Evolutionary conservation across 768 basidiomycete genomes (phyloP).

Genomic region (Tubosaeta sp.): DNA sequence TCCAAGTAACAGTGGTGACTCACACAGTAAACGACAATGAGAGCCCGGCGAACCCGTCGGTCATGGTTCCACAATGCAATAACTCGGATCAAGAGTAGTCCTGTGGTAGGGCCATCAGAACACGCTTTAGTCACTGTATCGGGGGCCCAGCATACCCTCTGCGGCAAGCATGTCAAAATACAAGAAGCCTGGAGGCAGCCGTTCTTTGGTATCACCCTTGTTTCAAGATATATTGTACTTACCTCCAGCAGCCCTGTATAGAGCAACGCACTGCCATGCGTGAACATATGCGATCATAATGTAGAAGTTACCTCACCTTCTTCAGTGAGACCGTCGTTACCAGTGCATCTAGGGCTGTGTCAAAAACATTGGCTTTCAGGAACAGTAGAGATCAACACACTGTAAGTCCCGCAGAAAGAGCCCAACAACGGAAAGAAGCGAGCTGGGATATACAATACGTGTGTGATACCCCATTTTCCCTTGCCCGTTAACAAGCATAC

Average conservation of each 20-base stretch:
- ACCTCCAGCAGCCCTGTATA: slow-evolving; percentile 6
- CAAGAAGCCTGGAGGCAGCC: not conserved
- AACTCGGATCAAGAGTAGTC: slow-evolving; percentile 10
- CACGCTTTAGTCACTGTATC: not conserved
- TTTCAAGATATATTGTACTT: not conserved
- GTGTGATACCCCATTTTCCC: slow-evolving; percentile 8
- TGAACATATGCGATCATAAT: not conserved
- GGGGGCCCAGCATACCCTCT: slow-evolving; percentile 1
- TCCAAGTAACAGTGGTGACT: not conserved
- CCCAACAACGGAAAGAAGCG: slow-evolving; percentile 6
- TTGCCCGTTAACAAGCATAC: slow-evolving; percentile 1
- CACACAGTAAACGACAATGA: slow-evolving; percentile 1
- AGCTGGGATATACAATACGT: slow-evolving; percentile 6
- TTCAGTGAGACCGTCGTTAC: not conserved
- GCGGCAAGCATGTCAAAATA: slow-evolving; percentile 2
- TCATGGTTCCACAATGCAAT: slow-evolving; percentile 5
- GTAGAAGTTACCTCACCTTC: not conserved
- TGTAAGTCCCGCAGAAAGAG: slow-evolving; percentile 3
- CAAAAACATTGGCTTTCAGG: not conserved
- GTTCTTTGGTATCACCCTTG: not conserved
- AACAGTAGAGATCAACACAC: not conserved
- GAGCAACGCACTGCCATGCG: not conserved
- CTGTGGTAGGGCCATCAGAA: not conserved
- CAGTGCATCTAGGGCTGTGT: not conserved
- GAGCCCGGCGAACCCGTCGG: not conserved